A percentile compares a stretch with the other conserved stretches of the same genome.
phyloP scores from a whole-genome alignment of 139 green algal genomes.

The Trebouxia sp. region DNA sequence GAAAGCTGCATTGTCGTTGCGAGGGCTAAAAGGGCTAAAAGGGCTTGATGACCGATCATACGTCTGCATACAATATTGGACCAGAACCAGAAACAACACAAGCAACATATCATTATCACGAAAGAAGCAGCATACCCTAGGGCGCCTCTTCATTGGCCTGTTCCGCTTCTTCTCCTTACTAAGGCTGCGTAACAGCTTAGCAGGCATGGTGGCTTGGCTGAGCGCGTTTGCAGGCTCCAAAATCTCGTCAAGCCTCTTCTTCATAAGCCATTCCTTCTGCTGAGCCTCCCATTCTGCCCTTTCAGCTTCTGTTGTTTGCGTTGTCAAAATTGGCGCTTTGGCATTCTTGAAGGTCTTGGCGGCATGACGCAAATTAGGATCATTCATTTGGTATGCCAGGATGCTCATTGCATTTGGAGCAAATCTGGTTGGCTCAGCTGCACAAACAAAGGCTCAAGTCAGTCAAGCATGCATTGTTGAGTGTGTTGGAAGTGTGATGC shows the following conservation, averaged over 20 bases:
- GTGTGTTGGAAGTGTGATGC: too few species aligned
- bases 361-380: not conserved
- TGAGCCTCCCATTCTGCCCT: not conserved
- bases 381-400: not conserved
- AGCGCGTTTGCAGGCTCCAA: not conserved
- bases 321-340: not conserved
- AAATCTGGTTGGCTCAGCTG: too few species aligned
- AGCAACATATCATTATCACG: not conserved
- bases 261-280: not conserved
- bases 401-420: not conserved
- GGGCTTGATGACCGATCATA: too few species aligned
- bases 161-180: not conserved
- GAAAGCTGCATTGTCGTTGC: not conserved
- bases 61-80: too few species aligned
- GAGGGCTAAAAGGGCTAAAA: too few species aligned
- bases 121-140: not conserved
- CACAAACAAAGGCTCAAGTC: too few species aligned
- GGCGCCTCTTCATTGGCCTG: not conserved
- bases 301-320: conserved; percentile 11
- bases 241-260: conserved; percentile 6
- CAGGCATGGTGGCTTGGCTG: not conserved
- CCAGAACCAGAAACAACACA: not conserved
- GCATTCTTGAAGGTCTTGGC: not conserved
- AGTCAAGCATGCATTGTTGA: too few species aligned
- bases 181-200: not conserved